Base-by-base conservation (phyloP, 75 land plant species). In the Selaginella moellendorffii region DNA sequence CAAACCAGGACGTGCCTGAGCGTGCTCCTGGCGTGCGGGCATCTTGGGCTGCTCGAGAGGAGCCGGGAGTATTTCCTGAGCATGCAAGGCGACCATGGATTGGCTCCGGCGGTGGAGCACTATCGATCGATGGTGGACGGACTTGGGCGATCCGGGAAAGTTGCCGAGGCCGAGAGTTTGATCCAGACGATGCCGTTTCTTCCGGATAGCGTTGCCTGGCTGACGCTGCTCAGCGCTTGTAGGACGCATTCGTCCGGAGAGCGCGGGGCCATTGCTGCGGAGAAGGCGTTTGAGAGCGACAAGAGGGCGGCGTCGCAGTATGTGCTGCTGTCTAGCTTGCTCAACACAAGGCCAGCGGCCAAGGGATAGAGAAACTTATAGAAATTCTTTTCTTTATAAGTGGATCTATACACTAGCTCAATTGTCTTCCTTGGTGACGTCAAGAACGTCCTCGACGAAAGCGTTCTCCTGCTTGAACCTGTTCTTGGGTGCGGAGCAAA, bases 401-500 rank as follows among this genome's bases (percentile, higher is more conserved):
- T n/a, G n/a, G n/a, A n/a, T n/a, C n/a, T n/a, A n/a, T n/a, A n/a
- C n/a, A n/a, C n/a, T n/a, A n/a, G n/a, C n/a, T n/a, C n/a, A 36
- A 14, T 36, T 36, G 46, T 14, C 68, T 23, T 27, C 27, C 70
- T 61, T 28, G 2, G 71, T 69, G 0, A 53, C 31, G 36, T 69
- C 71, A 53, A 62, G 12, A 17, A 62, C 20, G 52, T 69, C 71
- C 5, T 26, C 65, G 2, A 62, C 65, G 0, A 53, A 12, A 0
- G 65, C 65, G 0, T 69, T 69, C 22, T 62, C 65, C 71, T 59
- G 30, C 19, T n/a, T 61, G 31, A 69, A 69, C 0, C 61, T 28
- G 27, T 26, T 46, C 65, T 69, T 69, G 0, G 71, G 71, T 22
- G 71, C 71, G 12, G 53, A 0, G 22, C 71, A 69, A 26, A 30